Conservation (phyloP, 495 filamentous ascomycete species). For the Talaromyces nanjingensis region DNA sequence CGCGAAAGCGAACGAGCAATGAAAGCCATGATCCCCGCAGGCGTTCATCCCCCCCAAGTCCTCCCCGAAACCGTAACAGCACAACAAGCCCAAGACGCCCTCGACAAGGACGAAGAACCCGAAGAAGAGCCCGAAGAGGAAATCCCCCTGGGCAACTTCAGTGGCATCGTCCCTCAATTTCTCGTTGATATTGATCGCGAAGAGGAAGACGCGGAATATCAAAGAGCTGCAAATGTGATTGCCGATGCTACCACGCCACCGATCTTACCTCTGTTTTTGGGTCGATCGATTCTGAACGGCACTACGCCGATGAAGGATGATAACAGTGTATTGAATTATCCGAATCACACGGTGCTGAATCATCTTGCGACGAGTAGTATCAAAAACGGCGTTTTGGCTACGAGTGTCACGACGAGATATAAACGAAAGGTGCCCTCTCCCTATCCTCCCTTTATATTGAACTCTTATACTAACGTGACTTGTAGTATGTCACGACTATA, state of each 20-base stretch:
- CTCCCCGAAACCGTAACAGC: constrained; percentile 29
- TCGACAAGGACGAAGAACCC: constrained; percentile 30
- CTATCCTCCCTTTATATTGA: background rate
- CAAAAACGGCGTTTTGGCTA: constrained; percentile 91
- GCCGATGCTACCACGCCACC: constrained; percentile 76
- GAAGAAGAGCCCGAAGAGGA: constrained; percentile 42
- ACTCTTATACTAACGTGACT: too few relatives aligned
- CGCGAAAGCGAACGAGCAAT: constrained; percentile 26
- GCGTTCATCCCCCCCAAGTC: constrained; percentile 39
- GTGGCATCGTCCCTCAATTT: constrained; percentile 68
- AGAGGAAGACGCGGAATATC: constrained; percentile 65
- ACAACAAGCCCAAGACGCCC: constrained; percentile 30
- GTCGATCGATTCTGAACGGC: constrained; percentile 90
- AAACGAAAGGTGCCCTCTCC: constrained; percentile 74
- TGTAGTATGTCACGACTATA: constrained; percentile 92
- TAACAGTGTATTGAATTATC: constrained; percentile 89
- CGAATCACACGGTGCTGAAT: constrained; percentile 94
- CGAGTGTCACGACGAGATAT: constrained; percentile 93
- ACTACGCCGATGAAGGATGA: constrained; percentile 92
- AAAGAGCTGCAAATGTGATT: constrained; percentile 61
- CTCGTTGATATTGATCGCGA: constrained; percentile 77
- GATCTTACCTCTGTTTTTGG: constrained; percentile 81
- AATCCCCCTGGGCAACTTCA: constrained; percentile 40
- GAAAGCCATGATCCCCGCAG: constrained; percentile 24
- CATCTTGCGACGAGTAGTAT: constrained; percentile 98